Percentiles rank a stretch among this genome's conserved stretches.
Evolutionary conservation across 2,329 filamentous ascomycete genomes (phyloP).

Genomic region (Tricladium varicosporioides): DNA sequence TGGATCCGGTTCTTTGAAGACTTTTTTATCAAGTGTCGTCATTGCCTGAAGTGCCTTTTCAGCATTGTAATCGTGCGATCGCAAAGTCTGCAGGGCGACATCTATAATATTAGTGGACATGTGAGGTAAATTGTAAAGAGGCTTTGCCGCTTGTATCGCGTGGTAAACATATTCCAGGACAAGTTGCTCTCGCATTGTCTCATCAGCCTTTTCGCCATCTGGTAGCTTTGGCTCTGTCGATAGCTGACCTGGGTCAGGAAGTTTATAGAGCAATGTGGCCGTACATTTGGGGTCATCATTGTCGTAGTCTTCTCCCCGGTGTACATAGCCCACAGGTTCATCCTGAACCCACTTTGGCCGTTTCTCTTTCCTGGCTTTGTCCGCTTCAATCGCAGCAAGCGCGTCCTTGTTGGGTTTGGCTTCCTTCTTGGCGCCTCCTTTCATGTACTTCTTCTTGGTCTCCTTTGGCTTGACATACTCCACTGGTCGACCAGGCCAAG

Average conservation of each 20-base stretch:
- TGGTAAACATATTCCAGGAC: constrained; percentile 72
- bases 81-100: constrained; percentile 74
- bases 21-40: constrained; percentile 63
- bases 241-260: constrained; percentile 54
- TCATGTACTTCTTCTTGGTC: constrained; percentile 73
- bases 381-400: constrained; percentile 74
- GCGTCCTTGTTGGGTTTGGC: constrained; percentile 77
- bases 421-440: constrained; percentile 68
- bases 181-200: constrained; percentile 42
- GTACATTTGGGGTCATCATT: constrained; percentile 74
- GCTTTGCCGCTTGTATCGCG: constrained; percentile 54
- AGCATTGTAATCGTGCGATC: constrained; percentile 67
- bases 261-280: constrained; percentile 74
- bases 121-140: constrained; percentile 63
- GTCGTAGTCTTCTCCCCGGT: constrained; percentile 73
- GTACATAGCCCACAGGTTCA: constrained; percentile 81
- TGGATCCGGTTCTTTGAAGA: constrained; percentile 82
- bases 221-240: constrained; percentile 29
- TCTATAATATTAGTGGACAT: constrained; percentile 86
- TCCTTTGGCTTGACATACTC: constrained; percentile 86
- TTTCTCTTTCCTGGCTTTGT: constrained; percentile 74
- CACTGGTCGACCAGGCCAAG: constrained; percentile 87
- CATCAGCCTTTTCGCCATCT: constrained; percentile 31
- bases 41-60: constrained; percentile 70
- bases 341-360: constrained; percentile 94